A percentile compares a stretch with the other conserved stretches of the same genome.
phyloP scores from a whole-genome alignment of 1,284 basidiomycete genomes.

The Cutaneotrichosporon mucoides region DNA sequence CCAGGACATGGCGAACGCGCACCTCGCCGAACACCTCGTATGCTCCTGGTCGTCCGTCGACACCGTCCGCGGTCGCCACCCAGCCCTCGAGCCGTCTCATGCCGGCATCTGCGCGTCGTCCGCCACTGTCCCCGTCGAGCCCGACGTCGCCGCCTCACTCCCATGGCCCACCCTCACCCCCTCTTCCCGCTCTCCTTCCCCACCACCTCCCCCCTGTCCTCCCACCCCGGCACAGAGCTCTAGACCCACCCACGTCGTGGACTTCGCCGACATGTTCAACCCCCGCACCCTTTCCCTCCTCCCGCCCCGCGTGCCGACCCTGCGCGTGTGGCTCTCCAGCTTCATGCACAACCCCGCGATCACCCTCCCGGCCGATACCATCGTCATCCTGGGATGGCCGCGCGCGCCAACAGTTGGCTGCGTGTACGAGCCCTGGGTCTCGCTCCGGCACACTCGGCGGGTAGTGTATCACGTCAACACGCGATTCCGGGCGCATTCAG shows the following conservation, averaged over 20 bases:
- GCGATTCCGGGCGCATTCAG: not conserved
- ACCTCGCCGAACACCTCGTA: not conserved
- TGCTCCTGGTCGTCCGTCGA: not conserved
- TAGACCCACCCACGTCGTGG: not conserved
- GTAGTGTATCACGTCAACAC: conserved; percentile 5
- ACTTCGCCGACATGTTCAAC: conserved; percentile 1
- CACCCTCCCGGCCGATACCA: not conserved
- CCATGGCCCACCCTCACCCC: not conserved
- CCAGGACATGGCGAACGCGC: not conserved
- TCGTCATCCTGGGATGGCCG: not conserved
- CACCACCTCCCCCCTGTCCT: too few relatives aligned
- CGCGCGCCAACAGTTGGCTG: not conserved
- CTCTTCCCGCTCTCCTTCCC: too few relatives aligned
- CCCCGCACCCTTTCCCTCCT: conserved; percentile 1
- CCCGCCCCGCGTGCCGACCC: not conserved
- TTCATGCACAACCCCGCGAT: conserved; percentile 2
- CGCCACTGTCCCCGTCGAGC: not conserved
- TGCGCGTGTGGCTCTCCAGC: not conserved
- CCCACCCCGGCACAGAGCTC: too few relatives aligned
- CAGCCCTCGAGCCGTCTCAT: not conserved
- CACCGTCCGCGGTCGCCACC: not conserved
- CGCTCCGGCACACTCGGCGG: not conserved
- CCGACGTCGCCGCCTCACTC: not conserved
- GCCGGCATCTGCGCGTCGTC: not conserved
- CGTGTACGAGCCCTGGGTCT: not conserved